Evolutionary conservation across 257 asterid species (phyloP).

Genomic region (Perilla frutescens): DNA sequence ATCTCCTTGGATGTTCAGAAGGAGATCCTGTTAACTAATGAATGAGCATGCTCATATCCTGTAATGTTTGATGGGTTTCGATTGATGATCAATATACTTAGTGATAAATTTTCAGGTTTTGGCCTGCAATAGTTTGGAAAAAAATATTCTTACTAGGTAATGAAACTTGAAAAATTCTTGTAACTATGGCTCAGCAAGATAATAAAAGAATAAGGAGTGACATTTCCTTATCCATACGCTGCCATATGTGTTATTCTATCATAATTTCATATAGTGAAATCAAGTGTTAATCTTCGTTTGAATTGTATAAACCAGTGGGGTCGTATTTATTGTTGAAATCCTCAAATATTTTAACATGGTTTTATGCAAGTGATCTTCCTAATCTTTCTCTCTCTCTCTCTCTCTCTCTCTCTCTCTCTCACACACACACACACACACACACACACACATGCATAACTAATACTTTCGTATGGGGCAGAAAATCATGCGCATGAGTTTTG

Average conservation of each 20-base stretch:
- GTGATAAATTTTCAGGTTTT: not conserved
- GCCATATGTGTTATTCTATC: not conserved
- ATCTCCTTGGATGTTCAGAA: not conserved
- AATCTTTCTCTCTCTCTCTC: not conserved
- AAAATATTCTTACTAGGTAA: not conserved
- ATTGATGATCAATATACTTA: not conserved
- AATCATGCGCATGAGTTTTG: constrained; percentile 77
- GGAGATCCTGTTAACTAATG: not conserved
- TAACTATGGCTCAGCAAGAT: not conserved
- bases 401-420: not conserved
- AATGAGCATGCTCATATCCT: too few species aligned
- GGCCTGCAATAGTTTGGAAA: not conserved
- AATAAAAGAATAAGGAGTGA: not conserved
- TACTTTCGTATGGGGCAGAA: constrained; percentile 54
- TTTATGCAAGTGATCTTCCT: constrained; percentile 21
- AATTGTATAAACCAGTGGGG: not conserved
- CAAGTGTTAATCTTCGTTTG: not conserved
- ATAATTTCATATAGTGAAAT: not conserved
- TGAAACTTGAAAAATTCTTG: not conserved
- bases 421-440: too few species aligned
- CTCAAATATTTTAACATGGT: not conserved
- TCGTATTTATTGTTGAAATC: constrained; percentile 1
- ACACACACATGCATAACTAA: constrained; percentile 24
- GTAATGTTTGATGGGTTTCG: too few species aligned
- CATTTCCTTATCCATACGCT: not conserved